Evolutionary conservation across 148 eudicot genomes (phyloP), one percentile per base, ranked within the genome.

Genomic region (Rhododendron vialii): DNA sequence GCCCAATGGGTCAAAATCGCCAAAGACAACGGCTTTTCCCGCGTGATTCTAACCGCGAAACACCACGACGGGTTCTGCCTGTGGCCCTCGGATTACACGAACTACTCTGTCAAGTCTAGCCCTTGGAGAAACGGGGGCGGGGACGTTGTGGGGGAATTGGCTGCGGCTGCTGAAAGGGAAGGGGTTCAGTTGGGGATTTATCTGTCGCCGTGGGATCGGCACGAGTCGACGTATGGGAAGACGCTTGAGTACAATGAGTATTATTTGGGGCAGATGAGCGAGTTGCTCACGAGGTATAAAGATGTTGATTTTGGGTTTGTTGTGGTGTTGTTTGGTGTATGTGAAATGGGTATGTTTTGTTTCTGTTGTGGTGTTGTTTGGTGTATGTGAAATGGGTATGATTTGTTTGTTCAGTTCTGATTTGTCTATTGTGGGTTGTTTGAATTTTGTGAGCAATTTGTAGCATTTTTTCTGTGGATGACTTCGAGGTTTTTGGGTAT

Each of bases 131-230:
- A 80, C 83, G 98, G 96, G 17, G 17, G 5, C 36, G 98, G 94
- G 9, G 97, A 95, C 81, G 95, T 94, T 9, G 92, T 95, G 9
- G 93, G 81, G 24, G 98, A 94, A 18, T 83, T 95, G 86, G 92
- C 93, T 18, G 83, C 69, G n/a, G 95, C 95, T 35, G 97, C 95
- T 20, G 80, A 22, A 5, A 83, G 77, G 47, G 88, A 61, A 48
- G 97, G 97, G 0, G 41, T 95, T 57, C 84, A 92, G 22, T 84
- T 95, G 88, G 98, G 97, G 61, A 55, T 95, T 65, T 95, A 95
- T 86, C 90, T 95, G 10, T 95, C 98, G 36, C 98, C 98, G 43
- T 95, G 98, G 98, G 98, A 95, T 83, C 86, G 98, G 30, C 97
- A 95, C 83, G 97, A 95, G 80, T 18, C 81, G 3, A 73, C 33